Percentiles rank a stretch among this genome's conserved stretches.
Conservation (phyloP, 345 rosid species). For the Zanthoxylum bungeanum region DNA sequence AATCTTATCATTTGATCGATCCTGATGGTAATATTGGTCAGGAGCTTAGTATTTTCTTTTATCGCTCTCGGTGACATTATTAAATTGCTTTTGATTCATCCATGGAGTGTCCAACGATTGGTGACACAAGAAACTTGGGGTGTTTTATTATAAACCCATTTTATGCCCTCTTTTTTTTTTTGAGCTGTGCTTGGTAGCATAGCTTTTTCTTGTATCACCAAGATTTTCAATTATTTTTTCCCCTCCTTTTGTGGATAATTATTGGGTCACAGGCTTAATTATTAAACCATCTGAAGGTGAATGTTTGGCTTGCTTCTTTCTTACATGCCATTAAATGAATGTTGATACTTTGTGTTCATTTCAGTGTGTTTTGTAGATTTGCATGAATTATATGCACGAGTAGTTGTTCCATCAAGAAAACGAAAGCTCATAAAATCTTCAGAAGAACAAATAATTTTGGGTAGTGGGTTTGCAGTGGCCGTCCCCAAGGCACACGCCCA, state of each 20-base stretch:
- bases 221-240: too few species aligned
- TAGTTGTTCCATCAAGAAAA: not conserved
- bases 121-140: not conserved
- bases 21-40: slow-evolving; percentile 68
- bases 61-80: slow-evolving; percentile 27
- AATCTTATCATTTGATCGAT: slow-evolving; percentile 72
- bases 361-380: not conserved
- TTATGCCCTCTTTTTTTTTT: slow-evolving; percentile 2
- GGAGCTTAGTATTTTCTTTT: slow-evolving; percentile 69
- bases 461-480: not conserved
- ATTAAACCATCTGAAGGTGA: too few species aligned
- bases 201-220: not conserved
- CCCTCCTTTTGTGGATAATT: too few species aligned
- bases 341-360: not conserved
- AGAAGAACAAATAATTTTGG: not conserved
- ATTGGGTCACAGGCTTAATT: not conserved
- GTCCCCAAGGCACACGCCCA: not conserved
- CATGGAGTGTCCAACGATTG: not conserved
- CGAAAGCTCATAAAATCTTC: not conserved
- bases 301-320: not conserved
- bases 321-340: not conserved
- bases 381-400: too few species aligned
- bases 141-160: not conserved
- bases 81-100: not conserved
- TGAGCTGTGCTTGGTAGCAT: slow-evolving; percentile 6